A percentile compares a stretch with the other conserved stretches of the same genome.
phyloP scores from a whole-genome alignment of 345 rosid genomes.

The Melaleuca quinquenervia region DNA sequence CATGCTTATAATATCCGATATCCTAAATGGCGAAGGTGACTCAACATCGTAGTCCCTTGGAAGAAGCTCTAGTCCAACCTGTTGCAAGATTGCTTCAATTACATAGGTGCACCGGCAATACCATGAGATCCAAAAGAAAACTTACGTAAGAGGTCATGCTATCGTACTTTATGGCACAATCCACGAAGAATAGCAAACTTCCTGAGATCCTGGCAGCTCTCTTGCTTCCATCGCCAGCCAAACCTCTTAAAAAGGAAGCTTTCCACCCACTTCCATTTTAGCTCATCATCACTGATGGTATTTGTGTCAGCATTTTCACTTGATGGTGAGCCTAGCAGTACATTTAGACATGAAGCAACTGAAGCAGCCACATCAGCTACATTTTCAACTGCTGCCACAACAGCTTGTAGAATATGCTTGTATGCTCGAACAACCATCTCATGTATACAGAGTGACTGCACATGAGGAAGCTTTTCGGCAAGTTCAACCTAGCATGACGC shows the following conservation, averaged over 20 bases:
- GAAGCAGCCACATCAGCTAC: slow-evolving; percentile 55
- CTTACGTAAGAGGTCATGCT: not conserved
- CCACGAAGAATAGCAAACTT: slow-evolving; percentile 86
- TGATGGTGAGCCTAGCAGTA: slow-evolving; percentile 57
- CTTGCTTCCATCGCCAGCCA: slow-evolving; percentile 68
- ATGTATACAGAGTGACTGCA: slow-evolving; percentile 84
- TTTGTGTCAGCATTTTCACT: slow-evolving; percentile 31
- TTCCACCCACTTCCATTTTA: slow-evolving; percentile 79
- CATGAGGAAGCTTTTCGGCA: slow-evolving; percentile 93
- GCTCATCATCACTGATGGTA: slow-evolving; percentile 26
- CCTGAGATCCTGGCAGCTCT: slow-evolving; percentile 53
- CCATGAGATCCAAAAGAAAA: not conserved
- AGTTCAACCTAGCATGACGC: slow-evolving; percentile 59
- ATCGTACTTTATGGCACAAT: slow-evolving; percentile 76
- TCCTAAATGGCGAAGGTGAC: slow-evolving; percentile 62
- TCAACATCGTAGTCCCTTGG: slow-evolving; percentile 92
- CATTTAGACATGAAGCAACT: slow-evolving; percentile 76
- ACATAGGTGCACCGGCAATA: not conserved
- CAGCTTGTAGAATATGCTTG: slow-evolving; percentile 83
- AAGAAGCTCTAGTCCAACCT: slow-evolving; percentile 94
- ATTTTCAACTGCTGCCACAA: slow-evolving; percentile 67
- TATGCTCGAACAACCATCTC: slow-evolving; percentile 96
- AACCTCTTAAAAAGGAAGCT: slow-evolving; percentile 66
- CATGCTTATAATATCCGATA: slow-evolving; percentile 73
- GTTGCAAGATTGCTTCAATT: slow-evolving; percentile 17